Percentiles rank a stretch among this genome's conserved stretches.
phyloP scores from a whole-genome alignment of 2,329 filamentous ascomycete species.

The Apiospora marii region DNA sequence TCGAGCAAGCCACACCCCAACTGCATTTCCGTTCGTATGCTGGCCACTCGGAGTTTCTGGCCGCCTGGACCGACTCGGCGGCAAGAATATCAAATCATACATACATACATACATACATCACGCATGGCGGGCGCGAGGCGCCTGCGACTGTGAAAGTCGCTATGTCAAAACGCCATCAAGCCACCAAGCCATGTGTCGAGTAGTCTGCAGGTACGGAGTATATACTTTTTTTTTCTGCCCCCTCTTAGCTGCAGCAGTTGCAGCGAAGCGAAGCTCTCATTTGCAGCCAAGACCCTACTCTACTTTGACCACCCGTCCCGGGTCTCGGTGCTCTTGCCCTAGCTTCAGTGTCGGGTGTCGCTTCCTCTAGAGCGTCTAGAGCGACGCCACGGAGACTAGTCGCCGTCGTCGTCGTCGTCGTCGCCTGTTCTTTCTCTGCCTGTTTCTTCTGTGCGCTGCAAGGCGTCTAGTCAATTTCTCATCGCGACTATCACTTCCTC shows the following conservation, averaged over 20 bases:
- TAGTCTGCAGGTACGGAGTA: not conserved
- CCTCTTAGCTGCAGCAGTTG: not conserved
- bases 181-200: not conserved
- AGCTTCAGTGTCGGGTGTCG: not conserved
- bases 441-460: not conserved
- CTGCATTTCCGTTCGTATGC: not conserved
- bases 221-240: not conserved
- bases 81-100: slow-evolving; percentile 1
- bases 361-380: not conserved
- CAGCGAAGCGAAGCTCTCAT: not conserved
- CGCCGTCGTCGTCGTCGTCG: too few relatives aligned
- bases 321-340: not conserved
- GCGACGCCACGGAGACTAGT: not conserved
- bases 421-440: not conserved
- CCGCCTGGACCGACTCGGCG: slow-evolving; percentile 6
- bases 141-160: not conserved
- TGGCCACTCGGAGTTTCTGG: not conserved
- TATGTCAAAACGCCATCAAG: not conserved
- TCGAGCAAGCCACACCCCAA: not conserved
- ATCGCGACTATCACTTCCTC: not conserved
- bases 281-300: not conserved
- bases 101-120: not conserved
- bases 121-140: not conserved
- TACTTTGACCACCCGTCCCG: slow-evolving; percentile 4
- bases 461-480: not conserved